Base-by-base conservation (phyloP, 768 basidiomycete genomes). In the Rickenella mellea region DNA sequence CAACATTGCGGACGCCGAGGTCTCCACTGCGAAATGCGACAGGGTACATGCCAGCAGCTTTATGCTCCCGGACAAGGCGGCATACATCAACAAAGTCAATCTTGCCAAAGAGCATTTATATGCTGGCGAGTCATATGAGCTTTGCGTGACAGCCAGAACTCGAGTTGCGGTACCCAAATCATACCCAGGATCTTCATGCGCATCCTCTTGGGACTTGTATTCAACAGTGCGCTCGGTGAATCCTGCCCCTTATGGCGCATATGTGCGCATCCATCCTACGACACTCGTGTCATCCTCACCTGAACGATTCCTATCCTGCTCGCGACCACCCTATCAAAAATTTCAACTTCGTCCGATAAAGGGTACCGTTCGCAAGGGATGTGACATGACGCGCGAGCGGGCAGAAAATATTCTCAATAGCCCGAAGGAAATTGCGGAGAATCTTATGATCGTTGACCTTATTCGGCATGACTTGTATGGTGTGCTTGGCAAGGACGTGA, bases 381-480 rank as follows among this genome's bases (percentile, higher is more conserved):
- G 80, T 6, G 68, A 67, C 6, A 68, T 81, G 44, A 80, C 73
- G 14, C 76, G 76, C 21, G 75, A 70, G 42, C 71, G 76, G 37
- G 81, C 81, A n/a, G 78, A 83, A 51, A 51, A 78, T 59, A 58
- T 71, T 11, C 61, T 84, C 43, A 80, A 81, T 5, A 83, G 74
- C 57, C 67, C 65, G 31, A 98, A 98, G 58, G 93, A 98, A 60
- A 78, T 93, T 2, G 93, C 92, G 0, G 93, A 97, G 66, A 98
- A 98, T 57, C 62, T 98, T 43, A 97, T 98, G 93, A 96, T 98
- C 48, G 93, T 96, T 20, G 93, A 97, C 58, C 76, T 98, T 37
- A 94, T 94, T 53, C 78, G 91, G 26, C 87, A 96, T 50, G 93
- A 98, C 62, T 67, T 98, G 26, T 80, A 93, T 50, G 78, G 78